Evolutionary conservation across 2,329 filamentous ascomycete genomes (phyloP).

Genomic region (Echinosphaeria canescens): DNA sequence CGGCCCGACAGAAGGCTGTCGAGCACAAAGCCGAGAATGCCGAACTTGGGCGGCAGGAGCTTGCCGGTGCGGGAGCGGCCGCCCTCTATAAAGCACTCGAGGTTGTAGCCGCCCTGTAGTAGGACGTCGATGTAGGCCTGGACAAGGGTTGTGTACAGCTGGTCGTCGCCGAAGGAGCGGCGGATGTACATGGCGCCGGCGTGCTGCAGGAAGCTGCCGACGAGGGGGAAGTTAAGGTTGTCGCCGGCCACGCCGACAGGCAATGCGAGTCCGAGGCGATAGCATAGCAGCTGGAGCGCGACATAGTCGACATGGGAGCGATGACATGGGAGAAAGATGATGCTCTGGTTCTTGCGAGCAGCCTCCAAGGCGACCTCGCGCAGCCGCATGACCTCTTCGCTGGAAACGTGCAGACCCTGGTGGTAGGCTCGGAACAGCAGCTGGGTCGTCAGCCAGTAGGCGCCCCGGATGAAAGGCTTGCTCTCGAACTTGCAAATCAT

Average conservation of each 20-base stretch:
- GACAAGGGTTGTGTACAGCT: constrained; percentile 78
- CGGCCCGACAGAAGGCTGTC: constrained; percentile 78
- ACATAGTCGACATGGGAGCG: constrained; percentile 94
- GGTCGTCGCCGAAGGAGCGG: constrained; percentile 77
- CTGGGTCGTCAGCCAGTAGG: constrained; percentile 79
- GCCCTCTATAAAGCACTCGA: constrained; percentile 96
- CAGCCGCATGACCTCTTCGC: constrained; percentile 73
- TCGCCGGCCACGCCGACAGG: constrained; percentile 90
- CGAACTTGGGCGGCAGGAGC: constrained; percentile 82
- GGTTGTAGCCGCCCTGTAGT: constrained; percentile 75
- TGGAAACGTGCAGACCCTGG: constrained; percentile 91
- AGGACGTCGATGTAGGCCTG: constrained; percentile 91
- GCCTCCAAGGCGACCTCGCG: constrained; percentile 67
- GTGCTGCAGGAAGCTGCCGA: constrained; percentile 81
- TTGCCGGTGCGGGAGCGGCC: constrained; percentile 87
- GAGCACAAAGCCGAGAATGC: constrained; percentile 77
- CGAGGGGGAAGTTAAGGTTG: constrained; percentile 82
- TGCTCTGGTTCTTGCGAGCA: constrained; percentile 73
- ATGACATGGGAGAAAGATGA: constrained; percentile 90
- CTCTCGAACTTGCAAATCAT: constrained; percentile 99
- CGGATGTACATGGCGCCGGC: constrained; percentile 94
- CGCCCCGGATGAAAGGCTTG: constrained; percentile 74
- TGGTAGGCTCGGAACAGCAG: constrained; percentile 84
- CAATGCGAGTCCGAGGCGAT: constrained; percentile 69
- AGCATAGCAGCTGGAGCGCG: constrained; percentile 86